Conservation (phyloP, 140 eudicot species). For the Anethum foeniculum region DNA sequence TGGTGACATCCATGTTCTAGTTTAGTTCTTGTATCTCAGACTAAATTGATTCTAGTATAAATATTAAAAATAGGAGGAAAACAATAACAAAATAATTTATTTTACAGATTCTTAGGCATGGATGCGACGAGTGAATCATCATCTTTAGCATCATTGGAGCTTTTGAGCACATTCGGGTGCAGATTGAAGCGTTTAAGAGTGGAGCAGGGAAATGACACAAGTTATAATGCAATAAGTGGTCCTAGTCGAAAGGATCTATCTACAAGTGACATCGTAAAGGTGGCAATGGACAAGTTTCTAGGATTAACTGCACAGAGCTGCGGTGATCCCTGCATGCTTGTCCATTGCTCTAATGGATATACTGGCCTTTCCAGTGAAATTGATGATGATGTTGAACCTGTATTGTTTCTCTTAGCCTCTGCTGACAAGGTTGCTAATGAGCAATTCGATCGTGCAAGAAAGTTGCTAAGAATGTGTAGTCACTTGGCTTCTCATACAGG, state of each 20-base stretch:
- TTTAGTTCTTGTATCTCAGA: neutral
- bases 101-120: neutral
- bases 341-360: slow-evolving; percentile 6
- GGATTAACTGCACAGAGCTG: neutral
- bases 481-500: slow-evolving; percentile 19
- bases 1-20: neutral
- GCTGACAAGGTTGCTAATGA: slow-evolving; percentile 39
- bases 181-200: slow-evolving; percentile 9
- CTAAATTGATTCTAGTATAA: neutral
- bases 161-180: neutral
- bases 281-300: slow-evolving; percentile 4
- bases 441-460: slow-evolving; percentile 26
- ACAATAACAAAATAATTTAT: neutral
- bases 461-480: slow-evolving; percentile 26
- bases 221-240: neutral
- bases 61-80: neutral
- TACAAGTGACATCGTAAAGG: neutral
- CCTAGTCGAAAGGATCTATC: slow-evolving; percentile 4
- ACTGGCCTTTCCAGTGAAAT: slow-evolving; percentile 23
- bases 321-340: slow-evolving; percentile 3
- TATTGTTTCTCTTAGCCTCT: slow-evolving; percentile 27
- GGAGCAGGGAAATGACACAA: neutral
- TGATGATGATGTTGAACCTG: slow-evolving; percentile 30
- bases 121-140: slow-evolving; percentile 1
- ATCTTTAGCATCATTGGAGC: neutral